Base-by-base conservation (phyloP, 108 stramenopile genomes). In the Pelagomonas calceolata region DNA sequence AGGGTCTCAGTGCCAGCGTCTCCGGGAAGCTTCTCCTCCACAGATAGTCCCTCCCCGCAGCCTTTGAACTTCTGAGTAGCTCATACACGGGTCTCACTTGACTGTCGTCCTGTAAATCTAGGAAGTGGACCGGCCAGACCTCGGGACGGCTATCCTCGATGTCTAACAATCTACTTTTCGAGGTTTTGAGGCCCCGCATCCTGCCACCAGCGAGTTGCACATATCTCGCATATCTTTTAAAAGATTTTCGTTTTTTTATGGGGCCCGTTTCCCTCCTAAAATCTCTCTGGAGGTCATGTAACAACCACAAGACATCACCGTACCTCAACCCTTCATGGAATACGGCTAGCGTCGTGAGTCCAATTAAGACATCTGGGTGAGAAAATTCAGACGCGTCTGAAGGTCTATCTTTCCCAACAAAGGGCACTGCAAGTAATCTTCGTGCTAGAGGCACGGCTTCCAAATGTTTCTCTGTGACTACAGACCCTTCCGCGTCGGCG, bases 401-500 rank as follows among this genome's bases (percentile, higher is more conserved):
- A 0, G 80, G 80, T 5, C 74, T 67, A 33, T 80, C 80, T 32
- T 77, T 77, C 36, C 80, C 80, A 7, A 80, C 80, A 30, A 78
- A 80, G 14, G 80, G 80, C 21, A 80, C 80, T 0, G 77, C 76
- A 33, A 76, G 36, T 32, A 72, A 16, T 21, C 65, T 66, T 4
- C 80, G 80, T 16, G 51, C n/a, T 0, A 44, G 45, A 17, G 67
- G 51, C 71, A 63, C 68, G 21, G 51, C 51, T 5, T 12, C 9
- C n/a, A n/a, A n/a, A n/a, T n/a, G n/a, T n/a, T n/a, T 66, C 18
- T 29, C 32, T 34, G 72, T 65, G 34, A 32, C 70, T 35, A 63
- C 31, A 16, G 33, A 14, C n/a, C n/a, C n/a, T 3, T 17, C 51
- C 21, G 26, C 51, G 7, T 1, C 21, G 21, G 26, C 26, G 21